These are phyloP conservation scores for Phoma herbarum DNA, from an alignment of 2,329 filamentous ascomycete species.

Conservation along the genomic window DNA sequence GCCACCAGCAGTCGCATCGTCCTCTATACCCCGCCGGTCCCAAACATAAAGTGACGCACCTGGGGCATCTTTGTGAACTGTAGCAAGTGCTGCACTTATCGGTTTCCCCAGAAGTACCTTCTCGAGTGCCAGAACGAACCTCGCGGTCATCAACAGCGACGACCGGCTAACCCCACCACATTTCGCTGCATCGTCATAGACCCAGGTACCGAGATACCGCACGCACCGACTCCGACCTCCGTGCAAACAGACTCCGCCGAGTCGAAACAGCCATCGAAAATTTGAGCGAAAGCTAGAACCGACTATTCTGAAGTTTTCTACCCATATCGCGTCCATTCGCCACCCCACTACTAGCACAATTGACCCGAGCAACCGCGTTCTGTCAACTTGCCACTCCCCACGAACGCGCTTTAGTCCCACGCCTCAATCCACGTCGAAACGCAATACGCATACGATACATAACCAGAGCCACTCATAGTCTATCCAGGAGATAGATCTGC, in stretches of 20 bases:
- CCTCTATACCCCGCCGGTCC: slow-evolving; percentile 21
- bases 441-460: not conserved
- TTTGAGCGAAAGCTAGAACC: not conserved
- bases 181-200: slow-evolving; percentile 43
- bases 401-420: not conserved
- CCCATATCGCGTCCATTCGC: slow-evolving; percentile 17
- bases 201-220: slow-evolving; percentile 24
- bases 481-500: slow-evolving; percentile 14
- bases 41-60: slow-evolving; percentile 23
- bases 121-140: not conserved
- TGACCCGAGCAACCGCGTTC: slow-evolving; percentile 13
- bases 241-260: not conserved
- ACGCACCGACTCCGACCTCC: slow-evolving; percentile 27
- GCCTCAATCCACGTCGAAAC: not conserved
- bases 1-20: slow-evolving; percentile 32
- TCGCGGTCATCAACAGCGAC: slow-evolving; percentile 23
- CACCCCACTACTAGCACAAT: slow-evolving; percentile 20
- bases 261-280: not conserved
- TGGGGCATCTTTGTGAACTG: slow-evolving; percentile 7
- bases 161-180: slow-evolving; percentile 35
- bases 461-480: not conserved
- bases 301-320: slow-evolving; percentile 4
- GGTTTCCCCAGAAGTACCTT: not conserved
- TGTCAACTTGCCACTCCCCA: slow-evolving; percentile 19
- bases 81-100: not conserved